Conservation (phyloP, 2,329 filamentous ascomycete genomes). For the Colletotrichum godetiae region DNA sequence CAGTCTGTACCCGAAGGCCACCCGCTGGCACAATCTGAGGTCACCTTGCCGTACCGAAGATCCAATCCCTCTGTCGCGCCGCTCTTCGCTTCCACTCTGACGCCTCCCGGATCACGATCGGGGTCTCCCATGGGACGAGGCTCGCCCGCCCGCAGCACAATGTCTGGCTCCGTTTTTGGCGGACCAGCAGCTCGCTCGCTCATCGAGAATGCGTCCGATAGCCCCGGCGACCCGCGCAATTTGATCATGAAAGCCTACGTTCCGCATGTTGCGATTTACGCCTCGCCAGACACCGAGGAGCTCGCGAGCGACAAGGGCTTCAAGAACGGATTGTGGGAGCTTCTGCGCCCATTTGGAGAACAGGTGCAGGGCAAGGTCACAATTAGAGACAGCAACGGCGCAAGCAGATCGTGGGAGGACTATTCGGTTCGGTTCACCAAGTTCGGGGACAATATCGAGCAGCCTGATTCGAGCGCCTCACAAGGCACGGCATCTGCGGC, state of each 20-base stretch:
- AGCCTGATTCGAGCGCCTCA: constrained; percentile 54
- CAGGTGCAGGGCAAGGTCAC: constrained; percentile 87
- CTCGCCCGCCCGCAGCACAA: constrained; percentile 62
- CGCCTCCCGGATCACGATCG: constrained; percentile 75
- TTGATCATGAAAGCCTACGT: constrained; percentile 88
- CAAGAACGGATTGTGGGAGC: constrained; percentile 81
- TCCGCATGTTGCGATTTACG: constrained; percentile 86
- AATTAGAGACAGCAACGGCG: constrained; percentile 89
- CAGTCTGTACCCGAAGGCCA: constrained; percentile 62
- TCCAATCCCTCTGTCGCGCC: constrained; percentile 70
- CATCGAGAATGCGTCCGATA: constrained; percentile 55
- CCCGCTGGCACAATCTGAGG: constrained; percentile 62
- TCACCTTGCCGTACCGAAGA: constrained; percentile 63
- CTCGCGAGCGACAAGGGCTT: constrained; percentile 88
- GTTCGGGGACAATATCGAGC: constrained; percentile 70
- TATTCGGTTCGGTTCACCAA: constrained; percentile 88
- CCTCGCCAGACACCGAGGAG: constrained; percentile 87
- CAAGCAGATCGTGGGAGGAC: constrained; percentile 86
- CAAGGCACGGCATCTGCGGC: constrained; percentile 41
- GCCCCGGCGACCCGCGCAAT: constrained; percentile 66
- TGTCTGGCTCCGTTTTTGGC: constrained; percentile 69
- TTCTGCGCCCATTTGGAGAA: constrained; percentile 93
- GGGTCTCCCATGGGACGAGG: constrained; percentile 73
- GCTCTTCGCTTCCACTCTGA: constrained; percentile 73
- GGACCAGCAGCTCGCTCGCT: constrained; percentile 56